A percentile compares a stretch with the other conserved stretches of the same genome.
These are phyloP conservation scores for Pochonia chlamydosporia DNA, from an alignment of 2,329 filamentous ascomycete species.

Conservation along the genomic window DNA sequence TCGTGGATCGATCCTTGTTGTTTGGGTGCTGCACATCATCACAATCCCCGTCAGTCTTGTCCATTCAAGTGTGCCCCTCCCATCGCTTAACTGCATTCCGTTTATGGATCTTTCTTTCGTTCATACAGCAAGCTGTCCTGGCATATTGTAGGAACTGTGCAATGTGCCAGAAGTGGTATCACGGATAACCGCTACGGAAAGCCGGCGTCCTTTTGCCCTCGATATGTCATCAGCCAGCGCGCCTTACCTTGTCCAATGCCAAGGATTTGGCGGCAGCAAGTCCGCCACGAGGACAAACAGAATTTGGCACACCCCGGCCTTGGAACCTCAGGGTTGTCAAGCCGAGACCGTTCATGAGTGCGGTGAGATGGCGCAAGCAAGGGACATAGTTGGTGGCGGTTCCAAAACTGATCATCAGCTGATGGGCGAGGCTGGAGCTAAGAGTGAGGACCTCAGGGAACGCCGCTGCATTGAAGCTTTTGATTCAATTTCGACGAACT, in stretches of 20 bases:
- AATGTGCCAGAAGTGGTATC: slow-evolving; percentile 1
- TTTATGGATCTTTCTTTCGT: too few relatives aligned
- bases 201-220: background rate
- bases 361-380: slow-evolving; percentile 6
- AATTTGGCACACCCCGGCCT: slow-evolving; percentile 5
- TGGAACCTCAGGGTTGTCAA: too few relatives aligned
- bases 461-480: background rate
- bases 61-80: background rate
- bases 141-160: background rate
- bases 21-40: slow-evolving; percentile 7
- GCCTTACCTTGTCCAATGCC: slow-evolving; percentile 6
- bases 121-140: slow-evolving; percentile 3
- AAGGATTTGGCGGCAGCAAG: slow-evolving; percentile 5
- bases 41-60: slow-evolving; percentile 1
- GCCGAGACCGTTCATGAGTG: slow-evolving; percentile 5
- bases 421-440: background rate
- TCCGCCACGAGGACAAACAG: slow-evolving; percentile 7
- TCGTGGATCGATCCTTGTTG: slow-evolving; percentile 3
- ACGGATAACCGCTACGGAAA: background rate
- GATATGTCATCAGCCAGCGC: background rate
- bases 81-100: slow-evolving; percentile 1
- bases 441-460: too few relatives aligned
- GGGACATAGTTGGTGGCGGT: background rate
- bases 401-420: background rate
- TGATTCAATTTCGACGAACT: too few relatives aligned